Base-by-base conservation (phyloP, 805 yeast species). In the Candida silvatica region DNA sequence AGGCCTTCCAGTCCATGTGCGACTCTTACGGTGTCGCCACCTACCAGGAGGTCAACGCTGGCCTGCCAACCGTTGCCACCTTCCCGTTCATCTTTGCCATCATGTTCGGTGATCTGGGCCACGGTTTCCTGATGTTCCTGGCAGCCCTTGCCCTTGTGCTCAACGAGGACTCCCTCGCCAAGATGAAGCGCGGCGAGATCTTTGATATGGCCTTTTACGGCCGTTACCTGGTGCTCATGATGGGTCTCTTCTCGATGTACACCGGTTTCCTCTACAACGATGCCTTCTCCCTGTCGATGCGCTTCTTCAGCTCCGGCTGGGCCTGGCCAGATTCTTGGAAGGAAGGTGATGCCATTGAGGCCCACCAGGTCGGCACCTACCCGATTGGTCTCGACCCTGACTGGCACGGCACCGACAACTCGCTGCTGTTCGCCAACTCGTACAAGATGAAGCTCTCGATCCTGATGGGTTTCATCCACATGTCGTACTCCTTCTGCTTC, bases 51-150 rank as follows among this genome's bases (percentile, higher is more conserved):
- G 92, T 92, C 20, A 92, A 92, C 58, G 95, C 98, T 4, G 98
- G 95, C 36, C 66, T 92, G 43, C 90, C 98, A 4, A 90, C 98
- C 1, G 75, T 86, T 31, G 80, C 92, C 18, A 92, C 98, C 0
- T 92, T 92, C 66, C 98, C 98, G 17, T 92, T 92, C 58, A 83
- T 92, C 94, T 92, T 92, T 64, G 97, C 98, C 20, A 81, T 92
- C 49, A 92, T 92, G 98, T 92, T 92, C 67, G 98, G 98, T 67
- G 98, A 92, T 65, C 56, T 88, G 39, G 98, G 98, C 12, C 98
- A 92, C 64, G 98, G 98, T 5, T 71, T 87, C 40, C 73, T 92
- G 32, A 65, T 92, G 58, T 71, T 80, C 36, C 58, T 81, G 37
- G 84, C 86, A 14, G 95, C 94, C 2, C 60, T 75, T 35, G 59